Conservation (phyloP, 352 stramenopile genomes). For the Pythium periplocum region DNA sequence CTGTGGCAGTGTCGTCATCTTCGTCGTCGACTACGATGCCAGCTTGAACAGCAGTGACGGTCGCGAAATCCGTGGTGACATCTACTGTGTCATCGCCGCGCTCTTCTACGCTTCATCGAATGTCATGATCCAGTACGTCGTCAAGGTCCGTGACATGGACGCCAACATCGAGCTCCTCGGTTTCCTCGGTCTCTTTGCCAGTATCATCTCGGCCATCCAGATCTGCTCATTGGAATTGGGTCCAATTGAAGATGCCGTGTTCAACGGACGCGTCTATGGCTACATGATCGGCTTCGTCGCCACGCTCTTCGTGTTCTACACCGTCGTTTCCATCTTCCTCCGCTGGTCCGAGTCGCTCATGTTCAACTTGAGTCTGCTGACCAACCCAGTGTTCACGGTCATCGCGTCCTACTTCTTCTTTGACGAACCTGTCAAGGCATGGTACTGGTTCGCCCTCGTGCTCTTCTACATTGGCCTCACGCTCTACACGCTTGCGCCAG, state of each 20-base stretch:
- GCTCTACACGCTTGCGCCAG: constrained; percentile 36
- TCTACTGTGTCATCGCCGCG: constrained; percentile 57
- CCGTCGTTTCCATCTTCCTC: constrained; percentile 49
- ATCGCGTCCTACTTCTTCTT: constrained; percentile 54
- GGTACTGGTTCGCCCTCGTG: constrained; percentile 54
- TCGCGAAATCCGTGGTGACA: constrained; percentile 40
- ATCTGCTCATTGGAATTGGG: constrained; percentile 39
- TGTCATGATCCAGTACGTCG: constrained; percentile 67
- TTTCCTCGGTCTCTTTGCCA: constrained; percentile 47
- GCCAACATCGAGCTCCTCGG: constrained; percentile 55
- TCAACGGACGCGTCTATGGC: constrained; percentile 41
- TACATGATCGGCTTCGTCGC: constrained; percentile 56
- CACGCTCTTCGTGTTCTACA: constrained; percentile 60
- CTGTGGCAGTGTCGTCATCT: constrained; percentile 47
- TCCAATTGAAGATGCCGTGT: constrained; percentile 39
- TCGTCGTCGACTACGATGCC: constrained; percentile 47
- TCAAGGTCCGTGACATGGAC: constrained; percentile 49
- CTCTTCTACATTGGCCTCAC: constrained; percentile 54
- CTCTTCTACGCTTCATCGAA: constrained; percentile 62
- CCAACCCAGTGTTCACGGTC: constrained; percentile 51
- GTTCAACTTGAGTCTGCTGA: constrained; percentile 66
- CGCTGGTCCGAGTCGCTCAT: constrained; percentile 56
- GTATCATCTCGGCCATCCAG: constrained; percentile 48
- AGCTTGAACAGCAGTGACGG: constrained; percentile 19
- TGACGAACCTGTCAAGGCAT: constrained; percentile 46